Base-by-base conservation (phyloP, 345 rosid species). In the Noccaea caerulescens region DNA sequence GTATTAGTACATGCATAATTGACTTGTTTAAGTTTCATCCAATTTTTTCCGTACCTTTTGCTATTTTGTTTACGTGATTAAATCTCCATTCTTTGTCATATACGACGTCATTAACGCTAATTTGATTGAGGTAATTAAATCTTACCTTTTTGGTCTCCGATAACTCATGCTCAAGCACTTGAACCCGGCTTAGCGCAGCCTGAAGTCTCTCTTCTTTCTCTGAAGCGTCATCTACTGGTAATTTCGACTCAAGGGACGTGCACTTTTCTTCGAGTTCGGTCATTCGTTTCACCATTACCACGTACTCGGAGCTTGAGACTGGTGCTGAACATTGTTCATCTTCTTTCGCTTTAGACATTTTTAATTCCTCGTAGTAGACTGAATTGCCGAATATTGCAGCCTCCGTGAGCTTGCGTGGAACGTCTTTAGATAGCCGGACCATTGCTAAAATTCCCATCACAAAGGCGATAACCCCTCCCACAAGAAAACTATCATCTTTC, bases 151-250 rank as follows among this genome's bases (percentile, higher is more conserved):
- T 86, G 61, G 94, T 82, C 30, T 80, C 82, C 5, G 84, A 68
- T 25, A 93, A 81, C 80, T 87, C 85, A 46, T 81, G 75, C 71
- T 88, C 98, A 52, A 93, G 84, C 36, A 63, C 49, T 42, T 79
- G 78, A 32, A 86, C 87, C 0, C 92, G 83, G 67, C 57, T 80
- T 9, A 90, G 18, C 0, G 98, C 92, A 63, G 85, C 81, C 12
- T 79, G 77, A 67, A 93, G 77, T 87, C 77, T 80, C 63, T 81
- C 77, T 78, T 87, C 96, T 76, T 88, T 93, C 61, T 87, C 96
- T 11, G 82, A 75, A 5, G 82, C 73, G 66, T 87, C 77, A 55
- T 58, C 39, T 8, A 63, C 44, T 32, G 83, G 72, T 27, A 27
- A 27, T 73, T 80, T 83, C 4, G 56, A 12, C 12, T 69, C 71